Base-by-base conservation (phyloP, 441 rosid genomes). In the Corymbia citriodora region DNA sequence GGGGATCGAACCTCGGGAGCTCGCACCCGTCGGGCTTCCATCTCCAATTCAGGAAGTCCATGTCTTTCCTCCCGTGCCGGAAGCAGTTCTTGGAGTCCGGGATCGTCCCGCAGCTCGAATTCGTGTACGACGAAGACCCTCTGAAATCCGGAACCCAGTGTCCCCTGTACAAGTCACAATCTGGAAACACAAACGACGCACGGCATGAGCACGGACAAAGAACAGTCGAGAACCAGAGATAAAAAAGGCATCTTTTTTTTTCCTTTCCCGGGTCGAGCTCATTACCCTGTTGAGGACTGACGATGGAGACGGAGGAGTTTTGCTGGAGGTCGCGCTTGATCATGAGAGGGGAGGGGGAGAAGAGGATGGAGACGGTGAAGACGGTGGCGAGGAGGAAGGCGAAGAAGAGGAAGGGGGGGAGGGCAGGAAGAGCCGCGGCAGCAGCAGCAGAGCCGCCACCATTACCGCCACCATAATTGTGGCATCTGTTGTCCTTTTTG, bases 1-100 rank as follows among this genome's bases (percentile, higher is more conserved):
- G 93, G 5, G 97, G 92, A 92, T 95, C 95, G 87, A 97, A 96
- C 94, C 94, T 92, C 0, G 97, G 96, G 88, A 98, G 97, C 55
- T 95, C 91, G 90, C 99, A 98, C 21, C 79, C 91, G 9, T 96
- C 92, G 4, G 99, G 99, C 93, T 97, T 96, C 99, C 99, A 97
- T 93, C 96, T 95, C 99, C 99, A 98, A 21, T 92, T 95, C 63
- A 96, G 93, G 88, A 96, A 97, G 88, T 93, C 96, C 81, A 11
- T 89, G 90, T 98, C 97, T 65, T 10, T 55, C 92, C 98, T 95
- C 9, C 99, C 99, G 55, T 96, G 93, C 92, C 81, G 93, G 57
- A 97, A 94, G n/a, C 99, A 96, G 89, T 97, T 95, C 92, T 95
- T 95, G 1, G 98, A 95, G 29, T 91, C 93, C 4, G 98, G 98